Evolutionary conservation across 257 asterid genomes (phyloP), one percentile per base, ranked within the genome.

Genomic region (Solanum tarapatanum): DNA sequence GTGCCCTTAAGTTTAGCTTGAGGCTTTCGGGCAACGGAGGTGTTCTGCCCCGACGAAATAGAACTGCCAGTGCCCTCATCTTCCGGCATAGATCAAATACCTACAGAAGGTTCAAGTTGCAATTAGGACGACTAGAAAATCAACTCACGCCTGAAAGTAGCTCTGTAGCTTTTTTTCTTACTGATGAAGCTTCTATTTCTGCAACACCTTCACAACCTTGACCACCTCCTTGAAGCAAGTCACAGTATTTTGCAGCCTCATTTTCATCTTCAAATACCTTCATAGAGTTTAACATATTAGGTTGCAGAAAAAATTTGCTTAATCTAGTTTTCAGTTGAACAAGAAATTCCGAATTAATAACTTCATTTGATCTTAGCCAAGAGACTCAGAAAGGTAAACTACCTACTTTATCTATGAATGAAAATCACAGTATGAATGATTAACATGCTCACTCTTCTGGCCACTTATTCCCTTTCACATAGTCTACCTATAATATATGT

Each of bases 131-230:
- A 26, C 35, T n/a, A 30, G 66, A 64, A 84, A 21, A 89, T 19
- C 72, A 80, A 77, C 21, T 62, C 39, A 39, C 35, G 33, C 39
- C 51, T 70, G 37, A 39, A 62, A 55, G 75, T 26, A 60, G 30
- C 79, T 11, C 14, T n/a, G 33, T 62, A 83, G 19, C 86, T n/a
- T 79, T 84, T 51, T 11, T 79, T 88, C 95, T 93, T 90, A 96
- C 99, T 48, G 98, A 95, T 35, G 98, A 94, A 84, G 99, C 99
- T 83, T 96, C 99, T 84, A 96, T 94, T 93, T 96, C 98, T 62
- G 98, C 98, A 64, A 95, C 94, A 48, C 97, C 98, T 93, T 94
- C 99, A 55, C 99, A 96, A 8, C 85, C 89, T 92, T 94, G 98
- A 75, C 97, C 99, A 76, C 98, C 98, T 48, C 99, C 99, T 90